phyloP scores from a whole-genome alignment of 768 basidiomycete genomes.

The Hypholoma fasciculare region DNA sequence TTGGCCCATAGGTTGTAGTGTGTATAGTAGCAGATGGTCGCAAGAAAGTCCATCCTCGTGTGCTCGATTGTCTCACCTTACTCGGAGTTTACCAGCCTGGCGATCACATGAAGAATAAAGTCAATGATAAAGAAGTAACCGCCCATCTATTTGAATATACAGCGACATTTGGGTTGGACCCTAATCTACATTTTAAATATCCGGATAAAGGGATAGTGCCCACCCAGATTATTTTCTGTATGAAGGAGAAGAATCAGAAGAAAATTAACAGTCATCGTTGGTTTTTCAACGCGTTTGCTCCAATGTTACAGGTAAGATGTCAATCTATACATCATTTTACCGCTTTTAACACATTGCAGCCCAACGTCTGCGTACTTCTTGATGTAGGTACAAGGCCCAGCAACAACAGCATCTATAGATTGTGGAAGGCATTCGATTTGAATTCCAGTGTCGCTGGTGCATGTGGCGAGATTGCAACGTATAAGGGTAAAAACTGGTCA shows the following conservation, averaged over 20 bases:
- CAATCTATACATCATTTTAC: background rate
- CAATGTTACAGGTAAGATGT: conserved; percentile 68
- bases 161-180: conserved; percentile 75
- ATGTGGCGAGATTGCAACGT: conserved; percentile 93
- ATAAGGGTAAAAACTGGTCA: conserved; percentile 90
- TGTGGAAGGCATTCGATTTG: conserved; percentile 95
- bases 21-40: conserved; percentile 92
- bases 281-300: conserved; percentile 95
- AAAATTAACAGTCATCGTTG: conserved; percentile 97
- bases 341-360: conserved; percentile 38
- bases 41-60: conserved; percentile 77
- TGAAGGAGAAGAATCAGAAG: conserved; percentile 94
- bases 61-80: conserved; percentile 86
- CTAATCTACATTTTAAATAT: conserved; percentile 80
- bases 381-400: conserved; percentile 94
- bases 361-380: conserved; percentile 89
- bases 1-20: conserved; percentile 69
- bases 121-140: conserved; percentile 60
- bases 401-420: conserved; percentile 85
- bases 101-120: conserved; percentile 46
- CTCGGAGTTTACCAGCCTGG: conserved; percentile 87
- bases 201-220: conserved; percentile 93
- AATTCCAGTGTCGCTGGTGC: conserved; percentile 94
- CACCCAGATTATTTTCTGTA: conserved; percentile 89
- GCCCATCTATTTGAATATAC: conserved; percentile 84